Base-by-base conservation (phyloP, 257 asterid species). In the Lavandula angustifolia region DNA sequence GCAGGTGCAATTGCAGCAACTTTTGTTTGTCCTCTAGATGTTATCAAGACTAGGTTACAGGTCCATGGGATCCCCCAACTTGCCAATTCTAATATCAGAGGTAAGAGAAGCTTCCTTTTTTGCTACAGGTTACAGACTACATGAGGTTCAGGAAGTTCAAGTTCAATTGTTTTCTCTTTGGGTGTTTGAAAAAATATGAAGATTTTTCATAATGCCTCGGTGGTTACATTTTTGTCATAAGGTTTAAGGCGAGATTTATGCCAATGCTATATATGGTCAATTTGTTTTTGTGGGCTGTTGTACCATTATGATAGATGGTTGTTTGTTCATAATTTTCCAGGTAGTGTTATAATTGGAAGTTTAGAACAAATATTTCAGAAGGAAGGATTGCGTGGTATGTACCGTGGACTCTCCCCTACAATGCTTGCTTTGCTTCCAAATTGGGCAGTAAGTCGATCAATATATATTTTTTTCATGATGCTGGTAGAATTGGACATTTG, bases 1-100 rank as follows among this genome's bases (percentile, higher is more conserved):
- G 80, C 90, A 90, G 97, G 97, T 35, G 87, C 81, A 31, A 82
- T 90, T 76, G 97, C 96, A 60, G 97, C 97, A 64, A 83, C 97
- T 29, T 90, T 90, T 80, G 95, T 90, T 42, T 90, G 97, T 64
- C 97, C 96, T 56, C 79, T 90, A 74, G 97, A 90, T 82, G 92
- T 90, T 76, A 87, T 87, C 69, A 90, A 90, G 85, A 90, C 95
- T 76, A 87, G 95, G 78, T 75, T 90, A 37, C 97, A 90, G 76
- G 97, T 90, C 42, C 95, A 87, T 72, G 97, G 97, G 59, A 76
- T 89, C 33, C 86, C 92, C n/a, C 84, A 66, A 60, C 82, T 87
- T 50, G 78, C 85, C 49, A 74, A 58, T 73, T 76, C 88, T 77
- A 83, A 78, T 76, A 65, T 76, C 63, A 90, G 85, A 84, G 97